Evolutionary conservation across 2,329 filamentous ascomycete genomes (phyloP).

Genomic region (Monilinia fructigena): DNA sequence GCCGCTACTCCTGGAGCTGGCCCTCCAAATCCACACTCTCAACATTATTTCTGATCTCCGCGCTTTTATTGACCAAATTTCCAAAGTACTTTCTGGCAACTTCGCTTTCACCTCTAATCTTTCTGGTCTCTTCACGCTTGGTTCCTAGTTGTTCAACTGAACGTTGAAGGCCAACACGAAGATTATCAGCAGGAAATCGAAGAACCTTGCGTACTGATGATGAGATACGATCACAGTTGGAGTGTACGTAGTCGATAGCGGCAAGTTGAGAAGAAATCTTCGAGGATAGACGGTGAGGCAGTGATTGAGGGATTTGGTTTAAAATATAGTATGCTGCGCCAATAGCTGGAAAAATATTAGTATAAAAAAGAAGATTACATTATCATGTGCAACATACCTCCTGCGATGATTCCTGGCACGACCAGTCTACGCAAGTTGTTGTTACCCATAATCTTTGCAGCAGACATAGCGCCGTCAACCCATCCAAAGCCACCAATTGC

Average conservation of each 20-base stretch:
- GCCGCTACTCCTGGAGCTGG: constrained; percentile 40
- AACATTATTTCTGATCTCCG: constrained; percentile 47
- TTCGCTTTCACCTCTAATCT: constrained; percentile 79
- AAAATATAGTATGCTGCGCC: constrained; percentile 79
- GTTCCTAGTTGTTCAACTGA: constrained; percentile 79
- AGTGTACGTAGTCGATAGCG: constrained; percentile 87
- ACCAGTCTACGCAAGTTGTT: constrained; percentile 79
- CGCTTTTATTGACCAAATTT: constrained; percentile 71
- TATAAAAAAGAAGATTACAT: constrained; percentile 32
- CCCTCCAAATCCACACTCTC: constrained; percentile 41
- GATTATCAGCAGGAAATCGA: constrained; percentile 79
- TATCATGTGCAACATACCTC: constrained; percentile 59
- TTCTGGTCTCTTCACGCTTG: constrained; percentile 79
- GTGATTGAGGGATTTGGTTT: constrained; percentile 81
- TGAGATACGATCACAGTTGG: constrained; percentile 81
- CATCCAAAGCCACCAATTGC: constrained; percentile 82
- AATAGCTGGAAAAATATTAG: constrained; percentile 53
- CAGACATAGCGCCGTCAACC: constrained; percentile 83
- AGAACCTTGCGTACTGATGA: constrained; percentile 85
- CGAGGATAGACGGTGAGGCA: constrained; percentile 78
- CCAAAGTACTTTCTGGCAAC: constrained; percentile 87
- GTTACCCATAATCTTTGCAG: constrained; percentile 75
- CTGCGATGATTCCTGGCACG: constrained; percentile 74
- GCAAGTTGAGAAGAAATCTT: constrained; percentile 82
- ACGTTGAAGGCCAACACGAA: constrained; percentile 78